These are phyloP conservation scores for Volutella citrinella DNA, from an alignment of 2,329 filamentous ascomycete genomes.

Conservation along the genomic window DNA sequence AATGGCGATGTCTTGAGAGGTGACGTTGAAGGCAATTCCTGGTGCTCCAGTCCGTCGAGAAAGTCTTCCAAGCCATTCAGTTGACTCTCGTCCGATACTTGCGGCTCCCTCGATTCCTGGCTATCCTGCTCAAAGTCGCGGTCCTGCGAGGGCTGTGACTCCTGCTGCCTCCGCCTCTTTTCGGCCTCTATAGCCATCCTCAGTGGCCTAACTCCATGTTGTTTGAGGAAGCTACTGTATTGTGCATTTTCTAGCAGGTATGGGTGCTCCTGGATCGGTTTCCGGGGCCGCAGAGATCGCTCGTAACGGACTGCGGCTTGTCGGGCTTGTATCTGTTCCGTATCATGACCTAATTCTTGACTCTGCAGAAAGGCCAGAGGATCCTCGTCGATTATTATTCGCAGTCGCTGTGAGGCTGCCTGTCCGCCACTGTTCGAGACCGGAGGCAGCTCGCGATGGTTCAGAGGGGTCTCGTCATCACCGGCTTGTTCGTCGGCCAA, in stretches of 20 bases:
- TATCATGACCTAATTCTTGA: conserved; percentile 13
- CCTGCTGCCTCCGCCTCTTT: conserved; percentile 34
- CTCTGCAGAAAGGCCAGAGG: conserved; percentile 10
- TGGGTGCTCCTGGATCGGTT: conserved; percentile 60
- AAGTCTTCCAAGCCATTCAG: conserved; percentile 14
- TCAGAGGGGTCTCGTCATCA: conserved; percentile 35
- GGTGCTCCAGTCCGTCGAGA: conserved; percentile 15
- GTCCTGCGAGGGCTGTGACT: conserved; percentile 49
- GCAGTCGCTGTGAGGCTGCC: not conserved
- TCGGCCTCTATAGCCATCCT: conserved; percentile 35
- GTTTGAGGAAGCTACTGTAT: conserved; percentile 51
- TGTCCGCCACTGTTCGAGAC: conserved; percentile 11
- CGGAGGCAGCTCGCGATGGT: conserved; percentile 35
- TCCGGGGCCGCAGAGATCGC: conserved; percentile 55
- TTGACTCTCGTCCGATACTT: conserved; percentile 36
- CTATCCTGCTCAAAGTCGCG: conserved; percentile 52
- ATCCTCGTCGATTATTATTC: conserved; percentile 1
- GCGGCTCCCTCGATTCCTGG: conserved; percentile 36
- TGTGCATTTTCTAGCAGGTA: conserved; percentile 55
- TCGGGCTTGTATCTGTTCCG: conserved; percentile 20
- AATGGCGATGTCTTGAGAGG: conserved; percentile 27
- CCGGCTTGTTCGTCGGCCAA: not conserved
- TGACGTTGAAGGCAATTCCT: conserved; percentile 27
- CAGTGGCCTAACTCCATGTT: conserved; percentile 53
- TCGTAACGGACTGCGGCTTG: conserved; percentile 34